phyloP scores from a whole-genome alignment of 805 yeast species.

The Yarrowia sp. region DNA sequence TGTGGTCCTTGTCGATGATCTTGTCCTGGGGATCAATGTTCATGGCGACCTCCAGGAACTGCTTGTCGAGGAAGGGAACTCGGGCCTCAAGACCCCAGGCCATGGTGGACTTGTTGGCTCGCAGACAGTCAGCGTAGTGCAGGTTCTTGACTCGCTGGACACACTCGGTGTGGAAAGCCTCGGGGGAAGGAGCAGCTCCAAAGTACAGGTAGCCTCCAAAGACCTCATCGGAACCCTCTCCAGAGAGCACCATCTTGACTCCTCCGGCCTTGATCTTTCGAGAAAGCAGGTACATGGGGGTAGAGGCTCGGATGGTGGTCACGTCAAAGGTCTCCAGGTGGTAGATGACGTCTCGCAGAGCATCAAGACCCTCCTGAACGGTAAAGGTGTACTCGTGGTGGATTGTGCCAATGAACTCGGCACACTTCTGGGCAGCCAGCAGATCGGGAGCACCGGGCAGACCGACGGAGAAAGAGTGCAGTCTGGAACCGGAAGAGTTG shows the following conservation, averaged over 20 bases:
- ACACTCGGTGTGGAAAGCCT: slow-evolving; percentile 93
- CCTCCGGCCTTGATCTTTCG: slow-evolving; percentile 99
- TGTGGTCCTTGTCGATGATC: slow-evolving; percentile 68
- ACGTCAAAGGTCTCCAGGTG: slow-evolving; percentile 98
- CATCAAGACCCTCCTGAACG: slow-evolving; percentile 93
- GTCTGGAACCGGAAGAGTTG: slow-evolving; percentile 56
- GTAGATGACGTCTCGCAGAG: slow-evolving; percentile 87
- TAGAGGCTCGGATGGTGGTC: slow-evolving; percentile 97
- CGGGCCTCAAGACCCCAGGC: slow-evolving; percentile 99
- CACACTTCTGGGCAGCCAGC: slow-evolving; percentile 93
- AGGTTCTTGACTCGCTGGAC: slow-evolving; percentile 95
- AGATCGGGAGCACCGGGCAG: slow-evolving; percentile 97
- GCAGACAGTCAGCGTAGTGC: slow-evolving; percentile 93
- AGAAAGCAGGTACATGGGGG: slow-evolving; percentile 95
- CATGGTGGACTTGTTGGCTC: slow-evolving; percentile 99
- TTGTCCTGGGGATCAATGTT: slow-evolving; percentile 92
- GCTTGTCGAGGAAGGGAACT: slow-evolving; percentile 96
- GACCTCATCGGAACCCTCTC: slow-evolving; percentile 99
- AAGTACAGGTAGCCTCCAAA: slow-evolving; percentile 98
- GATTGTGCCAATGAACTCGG: slow-evolving; percentile 89
- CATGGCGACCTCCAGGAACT: slow-evolving; percentile 88
- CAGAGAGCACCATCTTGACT: slow-evolving; percentile 97
- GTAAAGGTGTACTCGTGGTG: slow-evolving; percentile 99
- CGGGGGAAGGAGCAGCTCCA: slow-evolving; percentile 91
- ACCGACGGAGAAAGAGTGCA: slow-evolving; percentile 97